A percentile compares a stretch with the other conserved stretches of the same genome.
Evolutionary conservation across 1,139 yeast species (phyloP).

Genomic region (Suhomyces coccinellae): DNA sequence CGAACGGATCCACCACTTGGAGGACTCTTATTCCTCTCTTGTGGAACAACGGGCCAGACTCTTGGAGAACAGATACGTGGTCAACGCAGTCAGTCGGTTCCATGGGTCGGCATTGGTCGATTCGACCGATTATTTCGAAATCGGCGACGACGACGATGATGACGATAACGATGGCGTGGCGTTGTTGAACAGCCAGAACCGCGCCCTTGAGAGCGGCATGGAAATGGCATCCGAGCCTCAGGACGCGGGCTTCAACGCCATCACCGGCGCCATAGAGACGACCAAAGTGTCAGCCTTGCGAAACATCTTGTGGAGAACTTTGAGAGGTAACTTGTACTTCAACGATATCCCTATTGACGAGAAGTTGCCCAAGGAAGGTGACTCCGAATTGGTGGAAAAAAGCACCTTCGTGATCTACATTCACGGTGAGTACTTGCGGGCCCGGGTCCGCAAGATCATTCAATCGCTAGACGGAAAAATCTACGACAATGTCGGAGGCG

Average conservation of each 20-base stretch:
- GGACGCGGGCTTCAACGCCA: conserved; percentile 48
- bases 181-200: conserved; percentile 28
- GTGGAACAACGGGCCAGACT: conserved; percentile 16
- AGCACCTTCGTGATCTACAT: conserved; percentile 82
- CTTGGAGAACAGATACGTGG: conserved; percentile 24
- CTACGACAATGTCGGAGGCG: conserved; percentile 64
- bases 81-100: conserved; percentile 20
- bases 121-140: conserved; percentile 7
- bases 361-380: conserved; percentile 39
- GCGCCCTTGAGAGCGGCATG: conserved; percentile 26
- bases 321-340: conserved; percentile 54
- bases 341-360: conserved; percentile 49
- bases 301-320: conserved; percentile 55
- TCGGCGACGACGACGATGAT: conserved; percentile 15
- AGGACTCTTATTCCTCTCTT: conserved; percentile 21
- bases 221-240: conserved; percentile 36
- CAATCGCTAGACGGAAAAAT: conserved; percentile 82
- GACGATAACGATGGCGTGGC: conserved; percentile 38
- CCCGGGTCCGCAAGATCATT: conserved; percentile 71
- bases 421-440: conserved; percentile 75
- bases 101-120: conserved; percentile 16
- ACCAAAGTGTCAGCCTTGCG: conserved; percentile 47
- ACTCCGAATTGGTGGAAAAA: conserved; percentile 54
- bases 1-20: conserved; percentile 24
- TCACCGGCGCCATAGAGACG: conserved; percentile 51